These are phyloP conservation scores for Dioscorea dumetorum DNA, from an alignment of 106 monocot species.

Conservation along the genomic window DNA sequence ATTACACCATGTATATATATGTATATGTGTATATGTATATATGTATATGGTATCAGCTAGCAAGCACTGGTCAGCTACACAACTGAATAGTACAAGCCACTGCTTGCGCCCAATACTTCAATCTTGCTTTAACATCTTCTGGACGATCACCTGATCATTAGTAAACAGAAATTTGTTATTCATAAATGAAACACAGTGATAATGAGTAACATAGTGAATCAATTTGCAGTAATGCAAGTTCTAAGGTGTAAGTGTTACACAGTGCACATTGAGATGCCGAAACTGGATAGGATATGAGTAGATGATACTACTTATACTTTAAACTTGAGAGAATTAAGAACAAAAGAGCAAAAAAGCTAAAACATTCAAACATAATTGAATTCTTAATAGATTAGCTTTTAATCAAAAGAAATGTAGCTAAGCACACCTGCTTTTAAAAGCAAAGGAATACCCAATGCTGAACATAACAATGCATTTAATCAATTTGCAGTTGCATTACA, in stretches of 20 bases:
- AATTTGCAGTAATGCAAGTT: background rate
- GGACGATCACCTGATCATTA: conserved; percentile 27
- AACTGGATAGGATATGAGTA: background rate
- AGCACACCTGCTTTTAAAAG: too few relatives aligned
- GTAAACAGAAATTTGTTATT: background rate
- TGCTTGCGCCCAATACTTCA: conserved; percentile 19
- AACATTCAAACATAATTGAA: too few relatives aligned
- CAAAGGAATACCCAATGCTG: too few relatives aligned
- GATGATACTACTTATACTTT: too few relatives aligned
- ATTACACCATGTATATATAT: too few relatives aligned
- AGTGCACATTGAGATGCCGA: background rate
- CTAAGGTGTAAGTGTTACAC: background rate
- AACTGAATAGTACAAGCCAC: conserved; percentile 25
- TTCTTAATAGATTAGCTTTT: too few relatives aligned
- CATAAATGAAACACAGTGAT: background rate
- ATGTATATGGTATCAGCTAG: background rate
- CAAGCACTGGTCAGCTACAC: conserved; percentile 6
- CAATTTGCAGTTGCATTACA: background rate
- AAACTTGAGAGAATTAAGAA: too few relatives aligned
- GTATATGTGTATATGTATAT: too few relatives aligned
- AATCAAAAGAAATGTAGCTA: too few relatives aligned
- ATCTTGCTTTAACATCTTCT: conserved; percentile 25
- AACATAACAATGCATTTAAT: too few relatives aligned
- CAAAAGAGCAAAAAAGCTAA: too few relatives aligned
- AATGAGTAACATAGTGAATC: background rate